A percentile compares a stretch with the other conserved stretches of the same genome.
Evolutionary conservation across 2,329 filamentous ascomycete species (phyloP).

Genomic region (Pseudogymnoascus sp.): DNA sequence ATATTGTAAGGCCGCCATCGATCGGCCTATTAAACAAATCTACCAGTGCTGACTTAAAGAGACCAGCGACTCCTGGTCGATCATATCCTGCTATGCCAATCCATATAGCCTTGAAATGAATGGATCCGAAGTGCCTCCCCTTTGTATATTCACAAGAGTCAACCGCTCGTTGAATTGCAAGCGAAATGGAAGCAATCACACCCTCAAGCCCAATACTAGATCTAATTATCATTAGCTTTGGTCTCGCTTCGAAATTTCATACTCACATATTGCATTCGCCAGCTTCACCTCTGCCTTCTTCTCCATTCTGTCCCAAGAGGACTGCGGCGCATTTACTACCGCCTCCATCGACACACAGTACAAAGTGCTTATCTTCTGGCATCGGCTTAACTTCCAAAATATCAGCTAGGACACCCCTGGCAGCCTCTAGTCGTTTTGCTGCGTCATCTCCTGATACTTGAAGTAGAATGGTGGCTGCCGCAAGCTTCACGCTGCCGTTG

Average conservation of each 20-base stretch:
- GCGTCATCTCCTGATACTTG: slow-evolving; percentile 18
- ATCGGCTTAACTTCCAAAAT: not conserved
- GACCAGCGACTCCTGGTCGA: slow-evolving; percentile 26
- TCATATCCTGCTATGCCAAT: slow-evolving; percentile 36
- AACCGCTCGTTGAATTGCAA: slow-evolving; percentile 25
- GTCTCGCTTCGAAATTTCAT: slow-evolving; percentile 8
- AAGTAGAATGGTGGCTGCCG: slow-evolving; percentile 5
- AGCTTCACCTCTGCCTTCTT: slow-evolving; percentile 26
- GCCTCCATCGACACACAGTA: slow-evolving; percentile 36
- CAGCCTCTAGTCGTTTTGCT: slow-evolving; percentile 14
- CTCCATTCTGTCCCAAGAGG: slow-evolving; percentile 24
- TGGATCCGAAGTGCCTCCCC: slow-evolving; percentile 9
- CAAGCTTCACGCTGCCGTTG: slow-evolving; percentile 29
- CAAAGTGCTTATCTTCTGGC: slow-evolving; percentile 12
- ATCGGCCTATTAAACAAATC: slow-evolving; percentile 25
- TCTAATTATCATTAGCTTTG: slow-evolving; percentile 16
- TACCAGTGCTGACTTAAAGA: slow-evolving; percentile 25
- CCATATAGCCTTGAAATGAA: slow-evolving; percentile 30
- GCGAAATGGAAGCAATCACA: slow-evolving; percentile 23
- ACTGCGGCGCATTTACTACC: slow-evolving; percentile 37
- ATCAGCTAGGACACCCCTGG: not conserved
- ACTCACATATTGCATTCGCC: slow-evolving; percentile 35
- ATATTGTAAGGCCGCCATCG: slow-evolving; percentile 25
- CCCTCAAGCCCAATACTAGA: slow-evolving; percentile 26
- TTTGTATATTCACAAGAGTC: slow-evolving; percentile 15